Evolutionary conservation across 2,329 filamentous ascomycete species (phyloP), one percentile per base, ranked within the genome.

Genomic region (Hypoxylon sp.): DNA sequence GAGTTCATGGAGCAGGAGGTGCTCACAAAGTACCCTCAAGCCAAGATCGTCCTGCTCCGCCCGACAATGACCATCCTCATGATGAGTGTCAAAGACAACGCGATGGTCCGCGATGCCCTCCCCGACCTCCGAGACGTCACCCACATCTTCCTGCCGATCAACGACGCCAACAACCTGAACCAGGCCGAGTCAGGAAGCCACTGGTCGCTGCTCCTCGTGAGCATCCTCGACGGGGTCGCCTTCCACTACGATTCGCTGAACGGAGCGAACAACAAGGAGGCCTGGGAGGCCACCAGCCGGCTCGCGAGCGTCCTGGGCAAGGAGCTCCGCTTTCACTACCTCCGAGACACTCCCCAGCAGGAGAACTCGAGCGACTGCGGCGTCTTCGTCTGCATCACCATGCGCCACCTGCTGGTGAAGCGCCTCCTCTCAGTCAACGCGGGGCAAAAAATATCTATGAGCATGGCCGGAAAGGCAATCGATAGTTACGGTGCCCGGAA

Each of bases 231-330:
- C 72, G 88, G 91, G 7, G 87, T 97, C 2, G 91, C 94, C 0
- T 99, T 99, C 74, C 95, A 99, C 79, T 99, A 99, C 77, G 95
- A 99, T 77, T 94, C 89, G 1, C 81, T 98, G 21, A 84, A 85
- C 2, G 87, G 88, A 1, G 83, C 86, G 33, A 98, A 99, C 75
- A 84, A 85, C 58, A 77, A 81, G 37, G 90, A 96, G 64, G 95
- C 91, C 0, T 82, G 83, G 47, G 78, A 83, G 1, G 89, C 89
- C 5, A 86, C 89, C 0, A 77, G 83, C 43, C 90, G 92, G 68
- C 80, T 99, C 38, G 81, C 84, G 21, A 78, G 79, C 26, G 78
- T 98, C 24, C 81, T 98, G 0, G 81, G 82, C 27, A 83, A 84
- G 55, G 81, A 81, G 4, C 77, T 96, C 15, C 81, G 87, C 17